Base-by-base conservation (phyloP, 2,329 filamentous ascomycete species). In the Venturia oleaginea region DNA sequence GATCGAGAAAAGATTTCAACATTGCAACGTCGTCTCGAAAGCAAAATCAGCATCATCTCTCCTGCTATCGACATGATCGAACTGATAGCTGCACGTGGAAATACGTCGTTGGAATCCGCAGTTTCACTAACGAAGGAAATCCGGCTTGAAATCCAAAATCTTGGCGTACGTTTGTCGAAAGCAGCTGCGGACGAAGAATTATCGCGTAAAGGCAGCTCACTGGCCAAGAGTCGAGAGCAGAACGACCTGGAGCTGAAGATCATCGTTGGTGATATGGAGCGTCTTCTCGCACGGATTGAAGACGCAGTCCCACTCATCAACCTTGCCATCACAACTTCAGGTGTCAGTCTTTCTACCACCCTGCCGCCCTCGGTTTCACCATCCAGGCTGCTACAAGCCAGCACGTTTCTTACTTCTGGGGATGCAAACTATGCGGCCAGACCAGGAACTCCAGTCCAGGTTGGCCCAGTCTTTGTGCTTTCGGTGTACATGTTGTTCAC, bases 401-500 rank as follows among this genome's bases (percentile, higher is more conserved):
- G 93, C 72, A 94, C 92, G 4, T 89, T 97, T 68, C 81, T 97
- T 60, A 95, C 88, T 34, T 84, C 92, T 55, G 92, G 91, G 2
- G 94, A 99, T 74, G 88, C 87, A 0, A 88, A 92, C 67, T 97
- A 94, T 74, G 84, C 85, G 2, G 81, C 86, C 67, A 80, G 84
- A 48, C 83, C 87, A 6, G 81, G 78, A 0, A 77, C 79, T 11
- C 82, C 88, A 0, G 86, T 91, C 57, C 92, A 97, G 72, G 89
- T 97, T 66, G 94, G 94, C 0, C 92, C 93, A 0, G 85, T 87
- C 0, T 97, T 97, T 71, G 88, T 85, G 0, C 75, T 97, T 8
- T 96, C 92, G 0, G 78, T 97, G 69, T 99, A 97, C 75, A 97
- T 97, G 92, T 83, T 97, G 0, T 99, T 97, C 71, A 82, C 87